Base-by-base conservation (phyloP, 23 red algal genomes). In the Gracilariopsis chorda region DNA sequence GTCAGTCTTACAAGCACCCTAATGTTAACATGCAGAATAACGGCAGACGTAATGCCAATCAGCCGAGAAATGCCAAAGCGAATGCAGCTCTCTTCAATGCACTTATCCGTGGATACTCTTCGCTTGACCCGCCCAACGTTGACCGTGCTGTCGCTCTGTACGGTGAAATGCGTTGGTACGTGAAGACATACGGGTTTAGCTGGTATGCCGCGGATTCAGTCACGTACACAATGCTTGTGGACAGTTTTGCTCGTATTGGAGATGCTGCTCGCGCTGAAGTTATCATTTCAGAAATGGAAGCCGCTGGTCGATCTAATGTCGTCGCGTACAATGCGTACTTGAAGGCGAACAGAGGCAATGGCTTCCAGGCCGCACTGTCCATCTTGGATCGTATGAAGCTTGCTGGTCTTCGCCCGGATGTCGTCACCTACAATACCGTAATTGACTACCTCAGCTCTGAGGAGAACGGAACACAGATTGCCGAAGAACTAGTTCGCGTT, bases 241-340 rank as follows among this genome's bases (percentile, higher is more conserved):
- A 92, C 49, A 77, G 55, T 43, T 80, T 82, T 40, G 88, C 88
- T 20, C 75, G 88, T 5, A 77, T 82, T 24, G 75, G 76, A 6
- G 88, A 72, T 71, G 88, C 74, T 17, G 57, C 51, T 10, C 57
- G 47, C 13, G 88, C 88, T 4, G 88, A 92, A 69, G 52, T 55
- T 13, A 82, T 92, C 25, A 75, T 92, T 37, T 67, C 57, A 10
- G 88, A 92, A 19, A 92, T 92, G 88, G 88, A 92, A 44, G 56
- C 88, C 52, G 84, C 84, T 23, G 84, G 84, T 4, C 48, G 67
- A 8, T 48, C 77, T 10, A 73, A 68, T 42, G 77, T 83, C 20
- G 88, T 82, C 32, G 88, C 88, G 11, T 92, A 92, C 75, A 92
- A 92, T 47, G 88, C 88, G 10, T 80, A 71, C 44, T 30, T 92